Evolutionary conservation across 371 early-diverging fungal genomes (phyloP).

Genomic region (Dentiscutata heterogama): DNA sequence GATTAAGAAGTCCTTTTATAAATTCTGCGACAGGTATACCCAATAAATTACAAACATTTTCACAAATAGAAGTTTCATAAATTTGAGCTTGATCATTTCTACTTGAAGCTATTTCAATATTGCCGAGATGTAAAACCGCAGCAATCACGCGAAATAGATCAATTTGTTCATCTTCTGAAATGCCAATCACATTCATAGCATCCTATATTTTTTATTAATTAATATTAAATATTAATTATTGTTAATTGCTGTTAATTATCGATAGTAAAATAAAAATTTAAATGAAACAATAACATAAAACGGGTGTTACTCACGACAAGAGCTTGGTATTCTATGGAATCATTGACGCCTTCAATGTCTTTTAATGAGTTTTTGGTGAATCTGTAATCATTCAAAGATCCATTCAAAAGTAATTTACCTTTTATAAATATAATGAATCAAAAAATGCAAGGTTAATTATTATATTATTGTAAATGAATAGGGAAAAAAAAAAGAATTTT

Average conservation of each 20-base stretch:
- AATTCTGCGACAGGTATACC: slow-evolving; percentile 93
- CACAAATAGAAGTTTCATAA: slow-evolving; percentile 79
- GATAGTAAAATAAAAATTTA: background rate
- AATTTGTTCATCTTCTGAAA: slow-evolving; percentile 79
- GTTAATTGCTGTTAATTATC: background rate
- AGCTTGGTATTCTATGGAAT: slow-evolving; percentile 83
- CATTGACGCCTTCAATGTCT: slow-evolving; percentile 95
- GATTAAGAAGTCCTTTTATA: slow-evolving; percentile 87
- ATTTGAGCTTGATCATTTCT: slow-evolving; percentile 91
- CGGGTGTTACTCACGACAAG: slow-evolving; percentile 63
- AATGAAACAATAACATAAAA: background rate
- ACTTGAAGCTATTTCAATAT: slow-evolving; percentile 82
- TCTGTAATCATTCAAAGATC: slow-evolving; percentile 81
- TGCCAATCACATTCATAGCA: slow-evolving; percentile 88
- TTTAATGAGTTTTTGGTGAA: slow-evolving; percentile 86
- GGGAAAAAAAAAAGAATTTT: slow-evolving; percentile 26
- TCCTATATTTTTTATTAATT: slow-evolving; percentile 56
- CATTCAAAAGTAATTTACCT: slow-evolving; percentile 79
- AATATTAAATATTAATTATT: background rate
- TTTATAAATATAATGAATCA: too few species aligned
- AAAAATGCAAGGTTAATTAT: slow-evolving; percentile 5
- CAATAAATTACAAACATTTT: slow-evolving; percentile 95
- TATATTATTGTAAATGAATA: slow-evolving; percentile 17
- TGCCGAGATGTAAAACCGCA: slow-evolving; percentile 97
- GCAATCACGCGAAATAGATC: slow-evolving; percentile 91